phyloP scores from a whole-genome alignment of 2,329 filamentous ascomycete genomes.

The Colletotrichum viniferum region DNA sequence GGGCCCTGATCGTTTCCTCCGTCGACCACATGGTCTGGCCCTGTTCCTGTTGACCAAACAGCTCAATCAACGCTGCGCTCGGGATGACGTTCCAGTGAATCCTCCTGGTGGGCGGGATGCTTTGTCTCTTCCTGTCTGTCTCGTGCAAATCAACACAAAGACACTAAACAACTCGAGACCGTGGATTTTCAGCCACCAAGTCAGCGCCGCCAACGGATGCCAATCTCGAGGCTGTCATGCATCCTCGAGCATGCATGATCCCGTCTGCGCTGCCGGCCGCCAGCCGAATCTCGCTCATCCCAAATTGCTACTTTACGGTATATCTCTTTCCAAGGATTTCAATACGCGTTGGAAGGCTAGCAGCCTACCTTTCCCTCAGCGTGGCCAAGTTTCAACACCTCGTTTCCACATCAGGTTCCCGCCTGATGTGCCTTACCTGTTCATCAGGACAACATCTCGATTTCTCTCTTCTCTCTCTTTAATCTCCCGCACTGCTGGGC shows the following conservation, averaged over 20 bases:
- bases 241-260: constrained; percentile 7
- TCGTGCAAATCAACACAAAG: not conserved
- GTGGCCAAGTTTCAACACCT: not conserved
- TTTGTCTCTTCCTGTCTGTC: not conserved
- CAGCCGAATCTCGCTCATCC: not conserved
- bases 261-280: not conserved
- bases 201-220: not conserved
- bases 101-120: not conserved
- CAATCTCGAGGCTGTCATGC: not conserved
- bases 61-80: not conserved
- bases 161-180: not conserved
- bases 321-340: not conserved
- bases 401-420: not conserved
- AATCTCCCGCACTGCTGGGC: not conserved
- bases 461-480: not conserved
- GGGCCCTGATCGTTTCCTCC: not conserved
- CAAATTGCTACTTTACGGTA: not conserved
- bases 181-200: not conserved
- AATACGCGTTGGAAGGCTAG: not conserved
- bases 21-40: not conserved
- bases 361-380: not conserved
- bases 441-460: not conserved
- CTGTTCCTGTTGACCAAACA: not conserved
- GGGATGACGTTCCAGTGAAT: not conserved
- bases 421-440: not conserved